These are phyloP conservation scores for Ustanciosporium gigantosporum DNA, from an alignment of 1,284 basidiomycete genomes.

Conservation along the genomic window DNA sequence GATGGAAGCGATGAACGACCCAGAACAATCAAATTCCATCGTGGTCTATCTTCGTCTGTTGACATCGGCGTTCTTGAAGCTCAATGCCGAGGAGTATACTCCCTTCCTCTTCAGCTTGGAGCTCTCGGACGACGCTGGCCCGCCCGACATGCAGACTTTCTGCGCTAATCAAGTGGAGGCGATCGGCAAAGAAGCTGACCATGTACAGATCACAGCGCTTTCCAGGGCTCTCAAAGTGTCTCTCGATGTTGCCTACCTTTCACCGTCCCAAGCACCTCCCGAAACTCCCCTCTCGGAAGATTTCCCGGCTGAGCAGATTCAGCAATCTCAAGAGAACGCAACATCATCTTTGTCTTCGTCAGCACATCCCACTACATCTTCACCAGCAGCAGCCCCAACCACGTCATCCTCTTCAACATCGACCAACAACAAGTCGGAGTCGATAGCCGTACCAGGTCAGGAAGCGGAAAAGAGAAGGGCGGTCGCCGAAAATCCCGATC, in stretches of 20 bases:
- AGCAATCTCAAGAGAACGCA: constrained; percentile 2
- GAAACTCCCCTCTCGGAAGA: constrained; percentile 30
- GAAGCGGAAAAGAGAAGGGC: constrained; percentile 9
- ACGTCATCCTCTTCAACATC: background rate
- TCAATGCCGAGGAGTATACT: constrained; percentile 46
- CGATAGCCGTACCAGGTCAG: constrained; percentile 31
- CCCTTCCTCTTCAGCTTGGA: constrained; percentile 50
- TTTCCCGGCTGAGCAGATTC: constrained; percentile 11
- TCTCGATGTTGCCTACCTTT: constrained; percentile 53
- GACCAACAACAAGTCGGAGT: background rate
- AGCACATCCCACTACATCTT: background rate
- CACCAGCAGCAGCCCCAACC: too few species aligned
- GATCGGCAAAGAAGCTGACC: constrained; percentile 56
- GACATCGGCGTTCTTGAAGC: constrained; percentile 47
- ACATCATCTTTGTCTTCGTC: background rate
- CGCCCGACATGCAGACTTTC: constrained; percentile 47
- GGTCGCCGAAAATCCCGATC: constrained; percentile 18
- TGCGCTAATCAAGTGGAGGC: constrained; percentile 51
- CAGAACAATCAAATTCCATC: constrained; percentile 51
- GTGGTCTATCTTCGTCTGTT: constrained; percentile 51
- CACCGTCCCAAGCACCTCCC: constrained; percentile 33
- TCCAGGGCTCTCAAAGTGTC: constrained; percentile 41
- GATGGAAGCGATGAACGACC: constrained; percentile 47
- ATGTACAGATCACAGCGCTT: constrained; percentile 54
- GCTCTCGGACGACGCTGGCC: background rate